These are phyloP conservation scores for Chamaenerion angustifolium DNA, from an alignment of 345 rosid genomes.

Conservation along the genomic window DNA sequence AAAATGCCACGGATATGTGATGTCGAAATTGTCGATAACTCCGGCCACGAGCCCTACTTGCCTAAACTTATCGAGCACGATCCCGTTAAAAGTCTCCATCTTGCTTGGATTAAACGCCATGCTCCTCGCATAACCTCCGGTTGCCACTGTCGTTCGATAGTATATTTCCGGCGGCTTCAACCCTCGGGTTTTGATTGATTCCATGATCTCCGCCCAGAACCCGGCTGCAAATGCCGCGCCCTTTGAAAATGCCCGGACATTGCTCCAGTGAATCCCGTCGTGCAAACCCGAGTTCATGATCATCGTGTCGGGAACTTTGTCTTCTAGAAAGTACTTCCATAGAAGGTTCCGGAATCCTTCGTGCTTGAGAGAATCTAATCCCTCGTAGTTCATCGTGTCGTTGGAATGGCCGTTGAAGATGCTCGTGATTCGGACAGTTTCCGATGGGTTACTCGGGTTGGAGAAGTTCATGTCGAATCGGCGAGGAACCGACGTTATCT, in stretches of 20 bases:
- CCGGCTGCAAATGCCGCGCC: slow-evolving; percentile 58
- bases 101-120: slow-evolving; percentile 74
- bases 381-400: slow-evolving; percentile 68
- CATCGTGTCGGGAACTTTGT: slow-evolving; percentile 57
- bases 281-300: slow-evolving; percentile 88
- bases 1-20: slow-evolving; percentile 92
- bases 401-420: slow-evolving; percentile 94
- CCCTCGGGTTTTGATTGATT: slow-evolving; percentile 46
- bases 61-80: slow-evolving; percentile 57
- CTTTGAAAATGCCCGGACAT: slow-evolving; percentile 30
- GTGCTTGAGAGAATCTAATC: slow-evolving; percentile 62
- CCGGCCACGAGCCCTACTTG: slow-evolving; percentile 43
- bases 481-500: slow-evolving; percentile 55
- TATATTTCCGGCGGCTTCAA: slow-evolving; percentile 40
- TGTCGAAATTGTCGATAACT: slow-evolving; percentile 73
- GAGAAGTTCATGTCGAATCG: slow-evolving; percentile 72
- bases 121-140: slow-evolving; percentile 70
- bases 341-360: slow-evolving; percentile 47
- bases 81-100: slow-evolving; percentile 75
- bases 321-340: slow-evolving; percentile 59
- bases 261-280: slow-evolving; percentile 62
- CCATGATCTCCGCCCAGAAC: slow-evolving; percentile 67
- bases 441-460: slow-evolving; percentile 49
- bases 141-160: slow-evolving; percentile 70
- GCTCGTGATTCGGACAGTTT: slow-evolving; percentile 72